Base-by-base conservation (phyloP, 164 flowering plant genomes). In the Santalum album region DNA sequence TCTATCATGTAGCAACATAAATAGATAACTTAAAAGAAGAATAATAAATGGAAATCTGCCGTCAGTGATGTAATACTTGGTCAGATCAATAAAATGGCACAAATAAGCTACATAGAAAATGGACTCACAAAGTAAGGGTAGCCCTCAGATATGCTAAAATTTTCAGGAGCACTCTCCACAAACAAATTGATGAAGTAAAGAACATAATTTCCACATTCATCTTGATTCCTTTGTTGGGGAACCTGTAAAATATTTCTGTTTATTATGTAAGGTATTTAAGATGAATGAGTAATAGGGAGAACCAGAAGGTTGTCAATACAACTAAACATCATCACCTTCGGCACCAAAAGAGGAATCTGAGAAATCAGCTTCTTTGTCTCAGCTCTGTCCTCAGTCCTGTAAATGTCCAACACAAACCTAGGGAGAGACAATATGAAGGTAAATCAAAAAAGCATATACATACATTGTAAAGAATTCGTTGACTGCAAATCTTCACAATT, bases 201-300 rank as follows among this genome's bases (percentile, higher is more conserved):
- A 66, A 87, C 89, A 69, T 64, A 87, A 19, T 61, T 60, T 17
- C 95, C 91, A 62, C 95, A 87, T 49, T 82, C 85, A 22, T 66
- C 68, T 10, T 45, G 74, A 64, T 78, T 56, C 58, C 65, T 79
- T 64, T 87, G 95, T 39, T 87, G 95, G 7, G 91, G 89, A 19
- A 87, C 95, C 95, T 84, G 74, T 23, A 68, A 61, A 19, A 20
- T 40, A 40, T 25, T 32, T 18, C 42, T 48, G 18, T 2, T 45
- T 34, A 15, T 7, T 59, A 5, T 49, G 0, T 16, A 14, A 10
- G 1, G 17, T 21, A 43, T 1, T 24, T 46, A 21, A 21, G 14
- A 29, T 20, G 0, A 22, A 29, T 3, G 12, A 38, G 9, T 3
- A 38, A 3, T 16, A 43, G 5, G 21, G 4, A 3, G 5, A 16